Conservation (phyloP, 441 rosid genomes). For the Raphanus hybrid region DNA sequence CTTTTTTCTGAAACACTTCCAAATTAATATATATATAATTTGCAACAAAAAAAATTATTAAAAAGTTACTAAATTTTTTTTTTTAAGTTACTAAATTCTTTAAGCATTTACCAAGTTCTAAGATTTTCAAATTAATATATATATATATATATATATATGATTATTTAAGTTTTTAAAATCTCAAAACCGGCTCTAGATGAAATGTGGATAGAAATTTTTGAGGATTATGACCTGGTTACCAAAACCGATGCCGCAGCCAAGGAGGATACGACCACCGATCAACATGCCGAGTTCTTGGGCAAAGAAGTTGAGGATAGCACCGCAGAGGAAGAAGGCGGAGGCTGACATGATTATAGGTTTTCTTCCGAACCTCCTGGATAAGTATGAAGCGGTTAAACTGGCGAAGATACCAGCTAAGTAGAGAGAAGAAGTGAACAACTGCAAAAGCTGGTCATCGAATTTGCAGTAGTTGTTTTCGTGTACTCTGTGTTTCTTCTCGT, state of each 20-base stretch:
- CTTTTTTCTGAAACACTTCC: too few relatives aligned
- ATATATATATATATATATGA: background rate
- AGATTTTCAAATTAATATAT: background rate
- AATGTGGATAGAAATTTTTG: background rate
- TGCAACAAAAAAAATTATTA: too few relatives aligned
- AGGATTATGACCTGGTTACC: constrained; percentile 77
- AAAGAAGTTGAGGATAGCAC: constrained; percentile 75
- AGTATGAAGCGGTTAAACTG: constrained; percentile 62
- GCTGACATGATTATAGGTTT: constrained; percentile 74
- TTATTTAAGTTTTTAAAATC: background rate
- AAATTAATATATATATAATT: too few relatives aligned
- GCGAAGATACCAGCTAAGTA: constrained; percentile 79
- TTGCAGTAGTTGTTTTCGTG: constrained; percentile 94
- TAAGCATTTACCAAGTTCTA: too few relatives aligned
- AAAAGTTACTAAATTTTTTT: too few relatives aligned
- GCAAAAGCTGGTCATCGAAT: constrained; percentile 68
- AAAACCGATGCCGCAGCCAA: constrained; percentile 92
- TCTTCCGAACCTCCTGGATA: constrained; percentile 67
- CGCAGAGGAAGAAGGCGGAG: constrained; percentile 68
- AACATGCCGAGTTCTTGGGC: constrained; percentile 80
- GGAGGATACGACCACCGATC: constrained; percentile 78
- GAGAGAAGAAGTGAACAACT: constrained; percentile 83
- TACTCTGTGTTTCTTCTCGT: constrained; percentile 56
- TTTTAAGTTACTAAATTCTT: too few relatives aligned
- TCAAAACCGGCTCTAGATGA: background rate